Evolutionary conservation across 352 stramenopile genomes (phyloP).

Genomic region (Globisporangium cystogenes): DNA sequence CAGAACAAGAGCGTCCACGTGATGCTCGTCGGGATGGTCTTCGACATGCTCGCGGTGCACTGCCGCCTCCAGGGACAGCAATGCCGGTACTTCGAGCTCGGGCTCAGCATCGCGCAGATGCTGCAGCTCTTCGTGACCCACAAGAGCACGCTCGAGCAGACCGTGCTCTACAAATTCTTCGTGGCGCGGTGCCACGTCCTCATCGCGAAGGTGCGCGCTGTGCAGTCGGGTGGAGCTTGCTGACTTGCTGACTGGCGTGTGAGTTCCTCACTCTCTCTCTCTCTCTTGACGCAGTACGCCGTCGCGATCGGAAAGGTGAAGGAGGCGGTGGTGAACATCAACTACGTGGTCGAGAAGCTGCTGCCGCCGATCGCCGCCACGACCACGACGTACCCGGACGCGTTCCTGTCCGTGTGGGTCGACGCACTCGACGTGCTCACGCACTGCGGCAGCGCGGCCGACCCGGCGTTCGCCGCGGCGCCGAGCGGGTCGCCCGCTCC

Average conservation of each 20-base stretch:
- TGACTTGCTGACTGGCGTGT: too few species aligned
- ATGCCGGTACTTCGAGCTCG: conserved; percentile 64
- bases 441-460: conserved; percentile 34
- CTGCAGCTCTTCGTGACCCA: conserved; percentile 45
- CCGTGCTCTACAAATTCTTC: conserved; percentile 43
- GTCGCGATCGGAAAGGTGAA: conserved; percentile 45
- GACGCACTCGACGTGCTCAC: conserved; percentile 47
- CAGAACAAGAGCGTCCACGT: conserved; percentile 28
- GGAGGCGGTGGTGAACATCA: conserved; percentile 46
- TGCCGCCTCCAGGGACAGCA: conserved; percentile 53
- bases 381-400: conserved; percentile 36
- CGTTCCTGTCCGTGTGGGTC: conserved; percentile 48
- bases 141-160: conserved; percentile 38
- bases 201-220: conserved; percentile 71
- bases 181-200: conserved; percentile 48
- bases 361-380: conserved; percentile 24
- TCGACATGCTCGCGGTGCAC: conserved; percentile 66
- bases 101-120: conserved; percentile 47
- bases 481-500: conserved; percentile 3
- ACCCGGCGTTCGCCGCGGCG: conserved; percentile 13
- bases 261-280: neutral
- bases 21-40: conserved; percentile 50
- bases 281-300: conserved; percentile 35
- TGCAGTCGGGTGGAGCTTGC: too few species aligned
- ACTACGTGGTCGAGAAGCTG: conserved; percentile 43